These are phyloP conservation scores for Amylostereum chailletii DNA, from an alignment of 1,284 basidiomycete genomes.

Conservation along the genomic window DNA sequence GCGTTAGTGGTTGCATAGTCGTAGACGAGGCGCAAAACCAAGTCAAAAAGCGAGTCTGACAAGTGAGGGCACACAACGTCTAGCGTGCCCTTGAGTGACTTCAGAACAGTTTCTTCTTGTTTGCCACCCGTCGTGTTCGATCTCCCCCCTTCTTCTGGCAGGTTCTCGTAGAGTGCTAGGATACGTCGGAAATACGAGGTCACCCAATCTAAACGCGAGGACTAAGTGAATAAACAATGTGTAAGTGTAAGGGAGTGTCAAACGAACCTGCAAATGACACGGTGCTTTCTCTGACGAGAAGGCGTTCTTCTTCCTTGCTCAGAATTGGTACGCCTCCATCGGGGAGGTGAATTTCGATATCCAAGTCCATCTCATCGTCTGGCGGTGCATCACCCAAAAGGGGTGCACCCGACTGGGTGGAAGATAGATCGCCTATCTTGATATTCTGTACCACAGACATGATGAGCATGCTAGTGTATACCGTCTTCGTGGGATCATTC, in stretches of 20 bases:
- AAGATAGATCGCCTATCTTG: conserved; percentile 74
- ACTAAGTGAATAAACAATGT: neutral
- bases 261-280: conserved; percentile 66
- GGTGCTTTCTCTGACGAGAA: conserved; percentile 70
- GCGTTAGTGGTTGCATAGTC: conserved; percentile 84
- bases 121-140: conserved; percentile 80
- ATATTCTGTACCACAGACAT: conserved; percentile 73
- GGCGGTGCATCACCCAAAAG: conserved; percentile 43
- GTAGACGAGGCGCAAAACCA: conserved; percentile 78
- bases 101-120: conserved; percentile 77
- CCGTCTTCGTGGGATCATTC: conserved; percentile 92
- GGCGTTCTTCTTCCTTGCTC: conserved; percentile 64
- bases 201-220: conserved; percentile 65
- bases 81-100: conserved; percentile 75
- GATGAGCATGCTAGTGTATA: conserved; percentile 77
- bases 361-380: conserved; percentile 48
- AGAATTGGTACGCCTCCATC: conserved; percentile 45
- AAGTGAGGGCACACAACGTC: conserved; percentile 86
- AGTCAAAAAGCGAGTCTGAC: conserved; percentile 81
- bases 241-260: neutral
- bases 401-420: conserved; percentile 44
- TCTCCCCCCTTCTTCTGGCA: conserved; percentile 89
- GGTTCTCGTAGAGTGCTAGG: conserved; percentile 82
- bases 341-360: conserved; percentile 37
- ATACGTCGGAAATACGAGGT: conserved; percentile 82